These are phyloP conservation scores for Mycena capillaripes DNA, from an alignment of 768 basidiomycete species.

Conservation along the genomic window DNA sequence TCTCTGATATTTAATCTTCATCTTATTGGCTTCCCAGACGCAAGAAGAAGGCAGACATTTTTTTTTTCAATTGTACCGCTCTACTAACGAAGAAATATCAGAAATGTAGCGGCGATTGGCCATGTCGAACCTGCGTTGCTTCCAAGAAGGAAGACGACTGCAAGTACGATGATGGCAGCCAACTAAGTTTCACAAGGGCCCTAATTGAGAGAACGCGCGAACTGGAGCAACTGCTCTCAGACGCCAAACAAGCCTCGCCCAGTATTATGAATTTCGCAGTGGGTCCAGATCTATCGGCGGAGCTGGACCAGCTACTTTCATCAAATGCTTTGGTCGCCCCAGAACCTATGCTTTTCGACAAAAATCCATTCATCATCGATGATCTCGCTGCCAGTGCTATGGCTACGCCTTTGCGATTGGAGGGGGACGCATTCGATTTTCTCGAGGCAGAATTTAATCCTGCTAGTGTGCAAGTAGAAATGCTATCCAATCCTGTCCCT, in stretches of 20 bases:
- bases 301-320: conserved; percentile 30
- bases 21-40: conserved; percentile 16
- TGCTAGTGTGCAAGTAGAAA: background rate
- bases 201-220: conserved; percentile 35
- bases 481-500: background rate
- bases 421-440: background rate
- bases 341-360: background rate
- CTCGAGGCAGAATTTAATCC: background rate
- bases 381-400: background rate
- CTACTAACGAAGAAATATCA: background rate
- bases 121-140: conserved; percentile 30
- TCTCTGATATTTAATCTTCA: background rate
- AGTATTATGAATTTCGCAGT: background rate
- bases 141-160: conserved; percentile 37
- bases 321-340: conserved; percentile 18
- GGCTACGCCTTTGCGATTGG: background rate
- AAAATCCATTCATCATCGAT: background rate
- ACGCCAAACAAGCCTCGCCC: conserved; percentile 23
- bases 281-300: conserved; percentile 15
- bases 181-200: conserved; percentile 36
- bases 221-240: conserved; percentile 30
- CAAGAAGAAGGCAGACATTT: conserved; percentile 48
- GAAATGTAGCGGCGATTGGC: conserved; percentile 35
- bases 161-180: conserved; percentile 35
- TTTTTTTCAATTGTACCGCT: background rate